phyloP scores from a whole-genome alignment of 1,139 yeast genomes.

The Suhomyces coccinellae region DNA sequence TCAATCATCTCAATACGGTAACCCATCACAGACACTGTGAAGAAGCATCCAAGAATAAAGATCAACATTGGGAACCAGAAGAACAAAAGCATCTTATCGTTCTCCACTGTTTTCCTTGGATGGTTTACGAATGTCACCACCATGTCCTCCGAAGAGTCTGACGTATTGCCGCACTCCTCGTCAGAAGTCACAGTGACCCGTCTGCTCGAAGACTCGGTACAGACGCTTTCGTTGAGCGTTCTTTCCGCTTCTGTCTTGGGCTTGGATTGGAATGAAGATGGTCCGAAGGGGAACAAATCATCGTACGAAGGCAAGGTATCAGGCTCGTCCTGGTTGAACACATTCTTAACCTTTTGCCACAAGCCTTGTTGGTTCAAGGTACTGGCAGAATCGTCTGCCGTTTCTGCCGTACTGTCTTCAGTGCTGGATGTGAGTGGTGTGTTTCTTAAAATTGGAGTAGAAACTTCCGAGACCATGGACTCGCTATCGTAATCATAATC shows the following conservation, averaged over 20 bases:
- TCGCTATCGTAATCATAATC: conserved; percentile 23
- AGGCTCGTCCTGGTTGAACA: conserved; percentile 48
- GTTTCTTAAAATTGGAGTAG: conserved; percentile 8
- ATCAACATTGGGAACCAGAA: conserved; percentile 83
- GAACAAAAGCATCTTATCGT: conserved; percentile 82
- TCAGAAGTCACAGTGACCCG: conserved; percentile 13
- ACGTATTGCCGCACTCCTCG: conserved; percentile 35
- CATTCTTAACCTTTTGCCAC: conserved; percentile 66
- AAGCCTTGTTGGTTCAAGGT: conserved; percentile 30
- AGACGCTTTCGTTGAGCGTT: conserved; percentile 24
- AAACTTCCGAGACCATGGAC: conserved; percentile 8
- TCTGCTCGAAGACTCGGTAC: conserved; percentile 7
- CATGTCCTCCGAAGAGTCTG: conserved; percentile 55
- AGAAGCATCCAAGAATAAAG: conserved; percentile 50
- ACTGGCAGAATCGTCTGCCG: conserved; percentile 10
- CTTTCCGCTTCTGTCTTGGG: conserved; percentile 41
- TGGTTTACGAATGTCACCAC: conserved; percentile 57
- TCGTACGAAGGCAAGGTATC: conserved; percentile 71
- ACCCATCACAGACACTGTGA: conserved; percentile 54
- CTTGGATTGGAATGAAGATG: conserved; percentile 29
- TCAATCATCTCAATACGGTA: conserved; percentile 43
- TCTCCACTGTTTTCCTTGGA: conserved; percentile 64
- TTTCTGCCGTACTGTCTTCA: conserved; percentile 4
- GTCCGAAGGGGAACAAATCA: conserved; percentile 74
- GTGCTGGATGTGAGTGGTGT: not conserved